Conservation (phyloP, 176 grass and related monocot genomes). For the Aegilops tauschii region DNA sequence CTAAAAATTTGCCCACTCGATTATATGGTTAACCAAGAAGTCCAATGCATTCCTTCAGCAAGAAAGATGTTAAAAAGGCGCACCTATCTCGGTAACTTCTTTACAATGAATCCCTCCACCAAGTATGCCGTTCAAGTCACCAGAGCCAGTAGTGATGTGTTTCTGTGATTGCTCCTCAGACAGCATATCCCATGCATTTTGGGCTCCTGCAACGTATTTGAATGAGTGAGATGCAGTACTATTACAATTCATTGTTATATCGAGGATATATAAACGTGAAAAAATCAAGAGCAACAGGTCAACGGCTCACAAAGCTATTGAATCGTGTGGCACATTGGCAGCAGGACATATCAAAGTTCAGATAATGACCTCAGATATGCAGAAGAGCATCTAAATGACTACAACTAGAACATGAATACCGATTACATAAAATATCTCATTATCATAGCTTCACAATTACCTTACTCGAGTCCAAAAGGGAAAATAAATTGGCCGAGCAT, state of each 20-base stretch:
- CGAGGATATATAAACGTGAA: neutral
- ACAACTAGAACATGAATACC: neutral
- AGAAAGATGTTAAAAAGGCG: neutral
- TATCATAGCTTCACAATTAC: neutral
- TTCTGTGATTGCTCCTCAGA: constrained; percentile 85
- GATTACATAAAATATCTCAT: neutral
- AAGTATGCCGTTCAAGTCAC: constrained; percentile 72
- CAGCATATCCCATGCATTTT: constrained; percentile 97
- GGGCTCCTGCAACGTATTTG: constrained; percentile 53
- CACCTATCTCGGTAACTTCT: constrained; percentile 95
- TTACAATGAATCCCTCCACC: constrained; percentile 95
- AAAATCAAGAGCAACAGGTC: neutral
- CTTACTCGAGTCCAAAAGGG: neutral
- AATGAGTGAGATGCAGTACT: neutral
- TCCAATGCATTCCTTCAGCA: neutral
- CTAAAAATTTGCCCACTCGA: neutral
- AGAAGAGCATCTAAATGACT: neutral
- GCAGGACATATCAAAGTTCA: neutral
- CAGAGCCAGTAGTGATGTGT: constrained; percentile 81
- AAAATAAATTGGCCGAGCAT: neutral
- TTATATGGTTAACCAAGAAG: constrained; percentile 1
- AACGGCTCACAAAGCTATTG: constrained; percentile 6
- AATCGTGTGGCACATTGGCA: neutral
- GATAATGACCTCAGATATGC: neutral
- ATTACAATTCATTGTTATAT: neutral